Conservation (phyloP, 768 basidiomycete species). For the Suillus occidentalis region DNA sequence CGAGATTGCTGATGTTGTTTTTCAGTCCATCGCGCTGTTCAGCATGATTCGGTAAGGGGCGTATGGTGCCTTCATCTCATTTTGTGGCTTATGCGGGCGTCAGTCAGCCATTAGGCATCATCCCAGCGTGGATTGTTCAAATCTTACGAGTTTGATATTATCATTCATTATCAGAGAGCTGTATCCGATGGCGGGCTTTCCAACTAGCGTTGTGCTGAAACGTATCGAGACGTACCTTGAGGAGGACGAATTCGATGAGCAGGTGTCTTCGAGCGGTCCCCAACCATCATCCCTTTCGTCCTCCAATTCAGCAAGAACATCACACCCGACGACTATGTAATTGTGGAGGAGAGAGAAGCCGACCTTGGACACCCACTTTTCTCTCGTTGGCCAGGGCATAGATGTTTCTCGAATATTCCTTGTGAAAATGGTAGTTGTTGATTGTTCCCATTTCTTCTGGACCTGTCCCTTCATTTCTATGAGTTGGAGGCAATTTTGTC, state of each 20-base stretch:
- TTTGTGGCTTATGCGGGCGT: neutral
- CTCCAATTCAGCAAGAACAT: too few relatives aligned
- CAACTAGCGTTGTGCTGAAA: slow-evolving; percentile 56
- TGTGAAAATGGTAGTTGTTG: too few relatives aligned
- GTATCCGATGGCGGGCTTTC: neutral
- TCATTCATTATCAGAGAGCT: neutral
- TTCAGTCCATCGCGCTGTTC: slow-evolving; percentile 76
- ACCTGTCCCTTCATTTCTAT: too few relatives aligned
- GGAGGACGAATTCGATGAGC: slow-evolving; percentile 63
- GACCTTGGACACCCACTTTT: too few relatives aligned
- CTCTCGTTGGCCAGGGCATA: too few relatives aligned
- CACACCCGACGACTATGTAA: too few relatives aligned
- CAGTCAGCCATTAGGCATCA: slow-evolving; percentile 71
- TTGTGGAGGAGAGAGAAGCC: too few relatives aligned
- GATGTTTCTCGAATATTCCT: too few relatives aligned
- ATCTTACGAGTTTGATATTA: slow-evolving; percentile 51
- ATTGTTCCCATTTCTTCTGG: too few relatives aligned
- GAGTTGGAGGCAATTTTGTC: too few relatives aligned
- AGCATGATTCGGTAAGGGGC: slow-evolving; percentile 70
- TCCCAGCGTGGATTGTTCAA: slow-evolving; percentile 79
- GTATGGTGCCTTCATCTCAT: slow-evolving; percentile 1
- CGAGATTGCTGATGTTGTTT: neutral
- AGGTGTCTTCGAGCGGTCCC: slow-evolving; percentile 44
- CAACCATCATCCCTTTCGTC: too few relatives aligned
- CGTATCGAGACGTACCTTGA: slow-evolving; percentile 61